Base-by-base conservation (phyloP, 805 yeast genomes). In the Barnettozyma salicaria region DNA sequence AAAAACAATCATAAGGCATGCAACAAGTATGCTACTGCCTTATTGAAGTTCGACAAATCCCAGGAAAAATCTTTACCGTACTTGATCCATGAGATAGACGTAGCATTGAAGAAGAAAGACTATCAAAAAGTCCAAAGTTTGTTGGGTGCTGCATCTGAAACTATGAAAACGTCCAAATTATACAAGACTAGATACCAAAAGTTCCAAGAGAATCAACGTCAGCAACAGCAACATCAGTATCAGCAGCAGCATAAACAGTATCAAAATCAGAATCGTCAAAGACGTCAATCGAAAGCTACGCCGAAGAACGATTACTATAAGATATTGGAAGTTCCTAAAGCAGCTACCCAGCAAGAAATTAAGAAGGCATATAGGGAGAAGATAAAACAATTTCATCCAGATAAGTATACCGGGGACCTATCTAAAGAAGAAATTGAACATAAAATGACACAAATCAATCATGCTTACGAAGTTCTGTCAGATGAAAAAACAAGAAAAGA, bases 371-470 rank as follows among this genome's bases (percentile, higher is more conserved):
- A 88, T 61, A 68, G 96, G 41, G 68, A 77, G 7, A 73, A 80
- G 52, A 81, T 92, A 24, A 80, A 81, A 52, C 78, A 78, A 53
- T 86, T 72, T 58, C 98, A 90, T 55, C 98, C 98, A 0, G 98
- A 90, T 60, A 92, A 90, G 58, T 80, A 84, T 55, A 78, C 77
- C 50, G 79, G 77, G 24, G 85, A 80, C 26, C 56, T 81, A 42
- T 67, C 78, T 7, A 70, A 74, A 20, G 85, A 78, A 22, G 73
- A 81, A 41, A 80, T 82, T 25, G 95, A 87, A 59, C 66, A 66
- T 34, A 85, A 83, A 51, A 92, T 90, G 89, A 87, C 94, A 32
- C 89, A 81, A 38, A 84, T 90, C 45, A 92, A 90, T 59, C 86
- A 83, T 54, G 97, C 97, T 0, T 88, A 92, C 59, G 97, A 88